A percentile compares a stretch with the other conserved stretches of the same genome.
Evolutionary conservation across 768 basidiomycete species (phyloP).

Genomic region (Trametes gibbosa): DNA sequence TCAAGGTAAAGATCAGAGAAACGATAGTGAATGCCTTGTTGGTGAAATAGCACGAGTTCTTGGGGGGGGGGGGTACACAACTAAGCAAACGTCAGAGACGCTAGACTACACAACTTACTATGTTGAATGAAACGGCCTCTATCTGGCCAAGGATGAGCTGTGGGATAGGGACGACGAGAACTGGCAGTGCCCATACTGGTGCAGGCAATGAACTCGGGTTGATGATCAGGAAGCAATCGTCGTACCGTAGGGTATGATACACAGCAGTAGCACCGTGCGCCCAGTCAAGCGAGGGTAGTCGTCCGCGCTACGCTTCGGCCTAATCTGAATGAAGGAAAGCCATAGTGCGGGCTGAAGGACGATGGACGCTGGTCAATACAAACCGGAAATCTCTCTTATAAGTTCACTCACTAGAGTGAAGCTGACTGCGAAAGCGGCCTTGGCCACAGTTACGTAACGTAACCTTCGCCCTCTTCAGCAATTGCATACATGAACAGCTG

Average conservation of each 20-base stretch:
- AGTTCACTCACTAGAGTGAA: constrained; percentile 19
- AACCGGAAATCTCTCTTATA: not conserved
- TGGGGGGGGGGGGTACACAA: too few relatives aligned
- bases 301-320: constrained; percentile 8
- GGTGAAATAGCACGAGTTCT: constrained; percentile 21
- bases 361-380: not conserved
- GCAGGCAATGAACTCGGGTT: not conserved
- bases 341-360: constrained; percentile 19
- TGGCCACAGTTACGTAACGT: constrained; percentile 22
- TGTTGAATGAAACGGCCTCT: not conserved
- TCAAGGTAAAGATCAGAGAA: constrained; percentile 16
- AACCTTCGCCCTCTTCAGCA: constrained; percentile 1
- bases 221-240: not conserved
- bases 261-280: constrained; percentile 11
- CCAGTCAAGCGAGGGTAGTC: constrained; percentile 17
- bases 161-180: constrained; percentile 15
- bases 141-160: not conserved
- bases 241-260: constrained; percentile 20
- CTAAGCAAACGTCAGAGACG: not conserved
- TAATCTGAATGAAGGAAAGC: constrained; percentile 11
- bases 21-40: constrained; percentile 17
- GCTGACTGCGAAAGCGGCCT: constrained; percentile 24
- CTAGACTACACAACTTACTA: not conserved
- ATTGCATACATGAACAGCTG: too few relatives aligned
- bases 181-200: constrained; percentile 23